Evolutionary conservation across 257 asterid genomes (phyloP).

Genomic region (Solanum virginianum): DNA sequence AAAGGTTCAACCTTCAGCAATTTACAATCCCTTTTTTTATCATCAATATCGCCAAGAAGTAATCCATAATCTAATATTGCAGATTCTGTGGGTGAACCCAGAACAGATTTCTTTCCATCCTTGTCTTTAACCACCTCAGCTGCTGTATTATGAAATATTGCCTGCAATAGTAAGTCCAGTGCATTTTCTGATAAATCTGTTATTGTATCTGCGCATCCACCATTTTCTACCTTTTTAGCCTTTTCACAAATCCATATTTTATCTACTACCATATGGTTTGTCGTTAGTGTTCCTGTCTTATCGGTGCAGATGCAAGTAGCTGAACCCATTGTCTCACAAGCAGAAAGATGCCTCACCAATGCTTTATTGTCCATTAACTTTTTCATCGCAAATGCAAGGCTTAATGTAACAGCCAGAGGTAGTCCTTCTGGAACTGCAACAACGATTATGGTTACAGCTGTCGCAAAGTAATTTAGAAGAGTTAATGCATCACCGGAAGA

Average conservation of each 20-base stretch:
- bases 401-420: conserved; percentile 89
- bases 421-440: conserved; percentile 99
- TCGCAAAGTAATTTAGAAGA: conserved; percentile 80
- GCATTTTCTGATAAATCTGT: conserved; percentile 37
- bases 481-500: conserved; percentile 56
- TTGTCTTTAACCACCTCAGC: conserved; percentile 81
- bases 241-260: conserved; percentile 65
- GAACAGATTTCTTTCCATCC: conserved; percentile 50
- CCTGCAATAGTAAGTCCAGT: conserved; percentile 46
- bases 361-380: conserved; percentile 77
- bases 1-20: conserved; percentile 81
- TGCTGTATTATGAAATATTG: conserved; percentile 66
- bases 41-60: conserved; percentile 69
- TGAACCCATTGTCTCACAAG: conserved; percentile 99
- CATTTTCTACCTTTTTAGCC: conserved; percentile 29
- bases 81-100: conserved; percentile 88
- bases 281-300: conserved; percentile 94
- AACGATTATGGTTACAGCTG: conserved; percentile 91
- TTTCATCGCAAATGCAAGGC: conserved; percentile 96
- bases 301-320: conserved; percentile 92
- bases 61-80: conserved; percentile 83
- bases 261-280: conserved; percentile 83
- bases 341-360: conserved; percentile 81
- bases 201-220: conserved; percentile 15
- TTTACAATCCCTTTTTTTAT: conserved; percentile 37